phyloP scores from a whole-genome alignment of 345 rosid genomes.

The Psidium friedrichsthalianum region DNA sequence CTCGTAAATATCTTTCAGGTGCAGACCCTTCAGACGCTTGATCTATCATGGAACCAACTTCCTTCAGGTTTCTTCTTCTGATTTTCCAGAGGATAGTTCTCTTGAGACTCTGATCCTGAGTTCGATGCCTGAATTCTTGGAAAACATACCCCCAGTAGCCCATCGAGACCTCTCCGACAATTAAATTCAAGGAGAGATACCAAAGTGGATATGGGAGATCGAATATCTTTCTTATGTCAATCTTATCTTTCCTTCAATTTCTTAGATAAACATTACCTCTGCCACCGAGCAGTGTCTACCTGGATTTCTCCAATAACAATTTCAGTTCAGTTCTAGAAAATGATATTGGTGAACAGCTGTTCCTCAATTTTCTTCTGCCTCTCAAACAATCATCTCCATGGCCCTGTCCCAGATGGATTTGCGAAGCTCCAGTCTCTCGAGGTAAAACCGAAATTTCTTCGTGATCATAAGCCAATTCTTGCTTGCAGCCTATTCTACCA shows the following conservation, averaged over 20 bases:
- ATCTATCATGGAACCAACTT: too few relatives aligned
- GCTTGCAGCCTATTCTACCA: neutral
- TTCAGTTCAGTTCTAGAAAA: neutral
- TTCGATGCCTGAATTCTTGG: conserved; percentile 15
- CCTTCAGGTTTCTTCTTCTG: too few relatives aligned
- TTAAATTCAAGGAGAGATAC: conserved; percentile 23
- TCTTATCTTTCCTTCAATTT: conserved; percentile 10
- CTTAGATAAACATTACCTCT: neutral
- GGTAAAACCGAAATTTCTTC: conserved; percentile 6
- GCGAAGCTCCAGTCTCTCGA: neutral
- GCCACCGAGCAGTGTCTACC: neutral
- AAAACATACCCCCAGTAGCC: neutral
- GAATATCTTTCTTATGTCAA: conserved; percentile 8
- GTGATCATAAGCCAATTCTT: neutral
- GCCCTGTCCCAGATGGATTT: conserved; percentile 11
- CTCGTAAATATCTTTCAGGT: conserved; percentile 11
- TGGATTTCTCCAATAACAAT: conserved; percentile 2
- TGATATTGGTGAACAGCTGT: neutral
- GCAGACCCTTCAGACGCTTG: conserved; percentile 5
- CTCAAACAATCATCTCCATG: neutral
- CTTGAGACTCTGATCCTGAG: too few relatives aligned
- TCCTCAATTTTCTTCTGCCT: neutral
- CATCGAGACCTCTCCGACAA: conserved; percentile 39
- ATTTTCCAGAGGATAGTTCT: too few relatives aligned
- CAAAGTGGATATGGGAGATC: conserved; percentile 27